Conservation (phyloP, 1,139 yeast genomes). For the Blastobotrys persicus region DNA sequence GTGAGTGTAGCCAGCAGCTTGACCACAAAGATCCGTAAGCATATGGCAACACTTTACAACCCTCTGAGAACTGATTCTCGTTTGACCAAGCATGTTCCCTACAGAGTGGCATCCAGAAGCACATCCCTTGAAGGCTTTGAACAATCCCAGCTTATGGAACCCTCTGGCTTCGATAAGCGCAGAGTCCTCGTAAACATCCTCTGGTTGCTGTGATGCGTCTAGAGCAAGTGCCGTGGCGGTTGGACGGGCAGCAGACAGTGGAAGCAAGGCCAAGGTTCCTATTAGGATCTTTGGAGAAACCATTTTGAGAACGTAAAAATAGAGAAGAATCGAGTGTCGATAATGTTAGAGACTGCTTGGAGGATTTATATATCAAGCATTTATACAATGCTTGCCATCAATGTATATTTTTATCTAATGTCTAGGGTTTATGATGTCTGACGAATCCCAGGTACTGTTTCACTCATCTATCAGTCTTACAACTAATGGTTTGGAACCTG, state of each 20-base stretch:
- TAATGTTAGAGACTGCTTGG: no score
- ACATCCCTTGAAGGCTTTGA: constrained; percentile 1
- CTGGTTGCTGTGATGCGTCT: not conserved
- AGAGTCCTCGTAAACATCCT: not conserved
- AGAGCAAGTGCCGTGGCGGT: not conserved
- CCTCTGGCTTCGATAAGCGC: constrained; percentile 3
- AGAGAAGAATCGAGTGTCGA: no score
- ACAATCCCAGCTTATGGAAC: not conserved
- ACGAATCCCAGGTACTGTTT: not conserved
- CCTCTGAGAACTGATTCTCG: not conserved
- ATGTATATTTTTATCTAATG: not conserved
- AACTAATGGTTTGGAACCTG: no score
- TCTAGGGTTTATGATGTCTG: not conserved
- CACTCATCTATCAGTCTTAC: not conserved
- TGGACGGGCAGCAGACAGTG: not conserved
- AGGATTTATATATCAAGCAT: no score
- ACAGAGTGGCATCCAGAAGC: not conserved
- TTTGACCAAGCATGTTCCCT: constrained; percentile 1
- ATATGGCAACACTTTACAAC: not conserved
- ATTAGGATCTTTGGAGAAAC: not conserved
- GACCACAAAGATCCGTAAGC: not conserved
- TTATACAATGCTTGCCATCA: not conserved
- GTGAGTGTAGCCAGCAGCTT: not conserved
- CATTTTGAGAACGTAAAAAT: not conserved
- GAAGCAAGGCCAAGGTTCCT: not conserved